Conservation (phyloP, 2,329 filamentous ascomycete species). For the Penicillium sp. region DNA sequence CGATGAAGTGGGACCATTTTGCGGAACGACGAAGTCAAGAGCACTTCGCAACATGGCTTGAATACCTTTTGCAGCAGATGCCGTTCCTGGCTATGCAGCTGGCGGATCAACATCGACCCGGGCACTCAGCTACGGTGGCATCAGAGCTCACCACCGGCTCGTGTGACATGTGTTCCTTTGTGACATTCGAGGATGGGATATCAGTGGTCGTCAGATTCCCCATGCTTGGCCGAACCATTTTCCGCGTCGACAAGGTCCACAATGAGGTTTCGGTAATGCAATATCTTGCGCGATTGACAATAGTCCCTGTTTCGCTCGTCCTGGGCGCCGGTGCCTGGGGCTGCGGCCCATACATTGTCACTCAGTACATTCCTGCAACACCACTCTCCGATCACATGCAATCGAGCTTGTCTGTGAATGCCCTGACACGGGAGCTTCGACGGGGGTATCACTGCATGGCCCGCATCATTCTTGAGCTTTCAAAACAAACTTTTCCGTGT, state of each 20-base stretch:
- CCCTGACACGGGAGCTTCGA: background rate
- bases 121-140: background rate
- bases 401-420: background rate
- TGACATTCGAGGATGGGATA: conserved; percentile 7
- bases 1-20: conserved; percentile 6
- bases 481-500: conserved; percentile 1
- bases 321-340: conserved; percentile 3
- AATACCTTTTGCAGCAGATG: background rate
- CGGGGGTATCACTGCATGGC: conserved; percentile 2
- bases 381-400: background rate
- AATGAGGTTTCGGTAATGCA: conserved; percentile 9
- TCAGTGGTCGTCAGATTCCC: conserved; percentile 6
- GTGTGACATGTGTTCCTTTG: background rate
- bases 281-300: background rate
- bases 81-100: background rate
- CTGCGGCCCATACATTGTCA: conserved; percentile 4
- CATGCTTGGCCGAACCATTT: background rate
- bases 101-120: background rate
- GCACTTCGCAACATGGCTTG: background rate
- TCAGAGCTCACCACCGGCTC: conserved; percentile 6
- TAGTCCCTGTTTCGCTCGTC: conserved; percentile 6
- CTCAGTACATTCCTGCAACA: background rate
- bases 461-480: conserved; percentile 1
- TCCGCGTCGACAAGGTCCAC: background rate
- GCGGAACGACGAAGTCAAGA: background rate